These are phyloP conservation scores for Pelargonium citronellum DNA, from an alignment of 441 rosid genomes.

Conservation along the genomic window DNA sequence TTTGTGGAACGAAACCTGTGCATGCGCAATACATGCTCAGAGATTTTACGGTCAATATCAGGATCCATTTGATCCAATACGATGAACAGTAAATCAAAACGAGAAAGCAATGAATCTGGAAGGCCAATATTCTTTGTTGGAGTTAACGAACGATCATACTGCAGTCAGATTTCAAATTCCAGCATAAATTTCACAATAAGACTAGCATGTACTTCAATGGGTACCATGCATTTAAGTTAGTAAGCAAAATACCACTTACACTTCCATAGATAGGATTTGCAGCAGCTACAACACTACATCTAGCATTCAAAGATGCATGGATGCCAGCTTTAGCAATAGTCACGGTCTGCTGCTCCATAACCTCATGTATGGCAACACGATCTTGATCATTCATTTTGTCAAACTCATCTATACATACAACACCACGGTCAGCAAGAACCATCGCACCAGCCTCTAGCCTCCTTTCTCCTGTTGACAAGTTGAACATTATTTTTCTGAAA, in stretches of 20 bases:
- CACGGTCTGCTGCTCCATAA: constrained; percentile 99
- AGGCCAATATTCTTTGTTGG: constrained; percentile 99
- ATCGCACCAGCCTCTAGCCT: constrained; percentile 99
- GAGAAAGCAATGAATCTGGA: constrained; percentile 97
- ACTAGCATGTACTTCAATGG: neutral
- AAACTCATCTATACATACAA: constrained; percentile 95
- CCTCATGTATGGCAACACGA: constrained; percentile 99
- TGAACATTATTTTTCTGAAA: neutral
- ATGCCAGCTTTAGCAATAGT: constrained; percentile 99
- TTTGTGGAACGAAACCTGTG: constrained; percentile 69
- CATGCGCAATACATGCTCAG: constrained; percentile 95
- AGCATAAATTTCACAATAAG: constrained; percentile 15
- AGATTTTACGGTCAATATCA: constrained; percentile 75
- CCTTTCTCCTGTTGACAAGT: constrained; percentile 65
- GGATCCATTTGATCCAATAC: constrained; percentile 99
- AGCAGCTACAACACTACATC: constrained; percentile 98
- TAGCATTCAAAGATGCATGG: constrained; percentile 95
- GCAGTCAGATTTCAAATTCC: constrained; percentile 26
- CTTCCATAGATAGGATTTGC: constrained; percentile 99
- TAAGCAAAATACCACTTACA: constrained; percentile 40
- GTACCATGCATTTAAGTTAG: constrained; percentile 13
- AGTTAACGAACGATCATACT: constrained; percentile 95
- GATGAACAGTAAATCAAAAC: constrained; percentile 90
- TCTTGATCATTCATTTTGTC: constrained; percentile 99
- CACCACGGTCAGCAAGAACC: constrained; percentile 98